phyloP scores from a whole-genome alignment of 2,329 filamentous ascomycete species.

The Westerdykella aurantiaca region DNA sequence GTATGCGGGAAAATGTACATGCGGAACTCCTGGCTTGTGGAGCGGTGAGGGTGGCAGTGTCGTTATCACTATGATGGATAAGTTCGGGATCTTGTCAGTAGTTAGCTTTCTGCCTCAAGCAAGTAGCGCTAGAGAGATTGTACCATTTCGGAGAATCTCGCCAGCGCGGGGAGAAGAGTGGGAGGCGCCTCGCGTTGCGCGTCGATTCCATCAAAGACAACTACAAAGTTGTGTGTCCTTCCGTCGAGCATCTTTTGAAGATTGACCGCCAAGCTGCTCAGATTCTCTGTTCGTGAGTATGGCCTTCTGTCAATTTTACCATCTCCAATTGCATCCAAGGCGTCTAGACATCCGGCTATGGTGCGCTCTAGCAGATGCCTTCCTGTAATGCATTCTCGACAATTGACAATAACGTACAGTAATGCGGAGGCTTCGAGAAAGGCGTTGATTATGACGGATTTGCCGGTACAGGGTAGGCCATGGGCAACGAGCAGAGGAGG shows the following conservation, averaged over 20 bases:
- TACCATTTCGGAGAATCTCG: constrained; percentile 74
- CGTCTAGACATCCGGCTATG: constrained; percentile 47
- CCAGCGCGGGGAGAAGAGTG: constrained; percentile 74
- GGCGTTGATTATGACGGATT: constrained; percentile 63
- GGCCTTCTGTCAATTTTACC: constrained; percentile 36
- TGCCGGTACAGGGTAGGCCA: constrained; percentile 81
- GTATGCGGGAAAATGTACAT: constrained; percentile 81
- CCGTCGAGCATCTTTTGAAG: constrained; percentile 59
- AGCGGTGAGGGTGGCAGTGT: constrained; percentile 65
- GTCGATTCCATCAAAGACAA: constrained; percentile 87
- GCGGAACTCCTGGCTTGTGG: constrained; percentile 63
- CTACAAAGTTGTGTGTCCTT: constrained; percentile 56
- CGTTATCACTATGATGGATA: constrained; percentile 72
- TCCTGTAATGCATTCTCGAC: constrained; percentile 69
- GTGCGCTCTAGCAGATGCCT: constrained; percentile 72
- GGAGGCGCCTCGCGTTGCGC: constrained; percentile 71
- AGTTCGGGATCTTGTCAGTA: constrained; percentile 61
- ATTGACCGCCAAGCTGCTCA: constrained; percentile 70
- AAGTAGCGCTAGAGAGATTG: constrained; percentile 24
- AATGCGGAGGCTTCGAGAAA: constrained; percentile 52
- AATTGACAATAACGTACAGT: constrained; percentile 59
- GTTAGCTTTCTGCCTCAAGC: neutral
- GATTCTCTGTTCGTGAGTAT: constrained; percentile 67
- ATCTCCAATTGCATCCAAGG: constrained; percentile 38
- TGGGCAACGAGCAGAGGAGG: constrained; percentile 72